Percentiles rank a stretch among this genome's conserved stretches.
Conservation (phyloP, 164 flowering plant species). For the Sextonia rubra region DNA sequence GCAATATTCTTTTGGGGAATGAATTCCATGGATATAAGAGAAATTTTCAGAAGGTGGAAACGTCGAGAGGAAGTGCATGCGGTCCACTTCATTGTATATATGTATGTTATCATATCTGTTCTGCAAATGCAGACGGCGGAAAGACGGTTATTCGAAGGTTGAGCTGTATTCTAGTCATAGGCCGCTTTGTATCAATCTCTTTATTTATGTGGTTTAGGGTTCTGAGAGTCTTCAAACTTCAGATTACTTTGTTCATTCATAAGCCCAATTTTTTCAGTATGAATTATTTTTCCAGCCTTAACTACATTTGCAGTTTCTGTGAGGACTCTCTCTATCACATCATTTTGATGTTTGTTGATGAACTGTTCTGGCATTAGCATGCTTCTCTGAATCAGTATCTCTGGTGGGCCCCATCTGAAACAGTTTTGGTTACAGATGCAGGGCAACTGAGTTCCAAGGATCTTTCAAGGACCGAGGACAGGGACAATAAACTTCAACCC, state of each 20-base stretch:
- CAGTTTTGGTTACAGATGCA: too few species aligned
- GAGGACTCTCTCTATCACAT: background rate
- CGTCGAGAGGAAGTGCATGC: conserved; percentile 3
- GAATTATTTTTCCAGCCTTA: background rate
- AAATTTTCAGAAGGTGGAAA: background rate
- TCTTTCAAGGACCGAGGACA: too few species aligned
- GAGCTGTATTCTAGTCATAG: conserved; percentile 27
- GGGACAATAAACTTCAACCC: too few species aligned
- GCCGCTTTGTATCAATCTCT: conserved; percentile 20
- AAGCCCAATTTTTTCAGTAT: background rate
- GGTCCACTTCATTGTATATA: conserved; percentile 32
- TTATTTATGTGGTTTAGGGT: conserved; percentile 4
- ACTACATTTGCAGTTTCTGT: background rate
- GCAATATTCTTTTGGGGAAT: conserved; percentile 13
- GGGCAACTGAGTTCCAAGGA: too few species aligned
- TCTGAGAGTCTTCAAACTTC: background rate
- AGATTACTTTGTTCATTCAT: background rate
- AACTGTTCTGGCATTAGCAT: too few species aligned
- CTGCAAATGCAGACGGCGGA: conserved; percentile 35
- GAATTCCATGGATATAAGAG: conserved; percentile 3
- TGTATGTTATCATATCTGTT: conserved; percentile 27
- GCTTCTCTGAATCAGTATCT: too few species aligned
- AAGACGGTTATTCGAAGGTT: conserved; percentile 18
- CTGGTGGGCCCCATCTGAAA: too few species aligned
- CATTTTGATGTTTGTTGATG: too few species aligned